Evolutionary conservation across 495 filamentous ascomycete species (phyloP), one percentile per base, ranked within the genome.

Genomic region (Penicillium pancosmium): DNA sequence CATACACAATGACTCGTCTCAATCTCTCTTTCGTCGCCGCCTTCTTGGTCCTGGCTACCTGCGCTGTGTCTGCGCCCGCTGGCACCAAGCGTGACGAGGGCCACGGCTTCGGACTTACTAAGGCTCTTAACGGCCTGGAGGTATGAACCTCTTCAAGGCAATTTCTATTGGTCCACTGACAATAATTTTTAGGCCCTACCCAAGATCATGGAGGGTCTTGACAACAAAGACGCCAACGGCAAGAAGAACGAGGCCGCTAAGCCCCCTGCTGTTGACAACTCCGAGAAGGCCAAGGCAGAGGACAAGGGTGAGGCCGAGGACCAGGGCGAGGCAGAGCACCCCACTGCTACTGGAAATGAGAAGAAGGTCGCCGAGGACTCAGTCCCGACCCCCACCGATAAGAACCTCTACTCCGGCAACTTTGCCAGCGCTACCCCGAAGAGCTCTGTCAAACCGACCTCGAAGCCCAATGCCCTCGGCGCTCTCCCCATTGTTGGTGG

Each of bases 401-500:
- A 61, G 46, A 60, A 65, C 44, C 53, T 49, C 12, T 59, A 60
- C 34, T 62, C 68, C 34, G 66, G 68, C 36, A 62, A 65, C 48
- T 68, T 73, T 6, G 60, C 50, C 12, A 68, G 68, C 5, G 56
- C 69, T 2, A 64, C 67, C 33, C 43, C 72, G 18, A 68, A 64
- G 9, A 41, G 35, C 40, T 65, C 67, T 10, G 10, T 46, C 55
- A 63, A 67, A 18, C 62, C 58, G 46, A 67, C 50, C 23, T 67
- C 55, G 21, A 49, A 72, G 63, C 52, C 71, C 31, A 68, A 70
- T 21, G 56, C 62, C 2, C 48, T 75, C 25, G 62, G 65, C 19
- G 69, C 61, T 4, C 13, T 77, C 25, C 74, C 74, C 21, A n/a
- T 77, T 16, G 43, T 77, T 15, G 74, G 74, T 50, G 56, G 61